These are phyloP conservation scores for Hypoxylon fragiforme DNA, from an alignment of 495 filamentous ascomycete genomes.

Conservation along the genomic window DNA sequence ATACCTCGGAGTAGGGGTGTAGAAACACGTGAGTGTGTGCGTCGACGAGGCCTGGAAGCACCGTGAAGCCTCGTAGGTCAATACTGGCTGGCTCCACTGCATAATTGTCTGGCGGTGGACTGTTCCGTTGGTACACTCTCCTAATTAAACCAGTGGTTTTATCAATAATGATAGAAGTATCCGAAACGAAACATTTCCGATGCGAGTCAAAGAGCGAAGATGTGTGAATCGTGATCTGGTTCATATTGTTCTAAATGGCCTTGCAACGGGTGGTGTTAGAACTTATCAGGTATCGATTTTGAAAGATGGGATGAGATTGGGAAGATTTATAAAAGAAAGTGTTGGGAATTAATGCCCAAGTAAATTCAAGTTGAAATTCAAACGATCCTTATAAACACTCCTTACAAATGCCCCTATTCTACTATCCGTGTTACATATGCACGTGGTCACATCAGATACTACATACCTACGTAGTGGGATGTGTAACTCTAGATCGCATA, in stretches of 20 bases:
- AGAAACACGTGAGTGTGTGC: conserved; percentile 59
- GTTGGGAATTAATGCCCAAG: too few relatives aligned
- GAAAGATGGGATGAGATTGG: too few relatives aligned
- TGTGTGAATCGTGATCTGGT: conserved; percentile 47
- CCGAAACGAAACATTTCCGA: conserved; percentile 46
- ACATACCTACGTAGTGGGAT: too few relatives aligned
- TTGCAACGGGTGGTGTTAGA: conserved; percentile 1
- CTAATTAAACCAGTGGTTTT: conserved; percentile 47
- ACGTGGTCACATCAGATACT: too few relatives aligned
- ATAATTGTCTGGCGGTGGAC: conserved; percentile 14
- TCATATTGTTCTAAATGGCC: conserved; percentile 1
- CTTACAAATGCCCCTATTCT: too few relatives aligned
- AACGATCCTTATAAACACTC: too few relatives aligned
- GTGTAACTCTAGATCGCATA: too few relatives aligned
- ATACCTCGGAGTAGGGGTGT: conserved; percentile 50
- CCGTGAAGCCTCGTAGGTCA: conserved; percentile 51
- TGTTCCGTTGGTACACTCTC: conserved; percentile 37
- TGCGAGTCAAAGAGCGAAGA: conserved; percentile 53
- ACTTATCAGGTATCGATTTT: too few relatives aligned
- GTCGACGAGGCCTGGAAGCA: conserved; percentile 57
- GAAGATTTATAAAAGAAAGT: too few relatives aligned
- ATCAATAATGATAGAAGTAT: conserved; percentile 47
- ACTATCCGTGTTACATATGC: too few relatives aligned
- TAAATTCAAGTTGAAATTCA: too few relatives aligned
- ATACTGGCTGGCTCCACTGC: conserved; percentile 31